Base-by-base conservation (phyloP, 106 monocot genomes). In the Dendrobium nobile region DNA sequence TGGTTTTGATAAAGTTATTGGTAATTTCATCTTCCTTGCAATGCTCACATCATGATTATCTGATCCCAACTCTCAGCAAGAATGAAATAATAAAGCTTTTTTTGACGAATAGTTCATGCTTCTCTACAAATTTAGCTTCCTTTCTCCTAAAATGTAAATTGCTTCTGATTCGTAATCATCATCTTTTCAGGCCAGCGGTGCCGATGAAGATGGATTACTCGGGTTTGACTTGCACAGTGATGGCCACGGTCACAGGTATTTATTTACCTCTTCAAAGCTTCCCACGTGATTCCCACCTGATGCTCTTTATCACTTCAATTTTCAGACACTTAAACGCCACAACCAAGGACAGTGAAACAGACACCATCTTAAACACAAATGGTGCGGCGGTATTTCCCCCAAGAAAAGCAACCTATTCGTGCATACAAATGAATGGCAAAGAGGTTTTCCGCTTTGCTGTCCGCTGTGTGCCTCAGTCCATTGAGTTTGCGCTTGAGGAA, bases 401-500 rank as follows among this genome's bases (percentile, higher is more conserved):
- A 56, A 91, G 75, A 41, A 93, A 86, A 75, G 27, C 95, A 9
- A 54, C 89, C 11, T 99, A 84, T 80, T 99, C 95, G 56, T 91
- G 84, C 82, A 87, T 99, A 78, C 82, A 95, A 55, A 99, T 95
- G 95, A 99, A 99, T 77, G 99, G 99, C 19, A 95, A 99, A 84
- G 99, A 99, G 80, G 99, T 99, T 41, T 99, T 99, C 82, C 91
- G 99, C 26, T 99, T 99, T 67, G 95, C 99, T 40, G 87, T 89
- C 19, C 94, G 91, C 4, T 93, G 87, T 47, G 99, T 99, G 73
- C 95, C 95, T 9, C 87, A 79, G 51, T 87, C 95, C 7, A 87
- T 91, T 19, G 93, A 93, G 55, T 81, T 78, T 4, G 86, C 95
- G 41, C 85, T 95, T 1, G 82, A 90, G 47, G 90, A 95, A 74